Base-by-base conservation (phyloP, 2,329 filamentous ascomycete species). In the Clarireedia hainanense region DNA sequence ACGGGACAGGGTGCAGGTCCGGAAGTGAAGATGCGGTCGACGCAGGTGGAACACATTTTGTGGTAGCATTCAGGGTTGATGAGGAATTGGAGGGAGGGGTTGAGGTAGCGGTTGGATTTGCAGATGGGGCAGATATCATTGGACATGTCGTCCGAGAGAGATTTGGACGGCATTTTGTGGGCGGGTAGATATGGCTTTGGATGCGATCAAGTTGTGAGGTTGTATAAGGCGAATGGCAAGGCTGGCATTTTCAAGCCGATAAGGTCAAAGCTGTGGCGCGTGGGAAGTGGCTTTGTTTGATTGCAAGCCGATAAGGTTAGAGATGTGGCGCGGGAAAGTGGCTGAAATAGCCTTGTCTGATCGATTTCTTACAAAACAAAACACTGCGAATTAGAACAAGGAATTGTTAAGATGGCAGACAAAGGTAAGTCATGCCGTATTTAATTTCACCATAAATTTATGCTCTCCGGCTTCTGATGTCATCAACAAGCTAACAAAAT, bases 21-120 rank as follows among this genome's bases (percentile, higher is more conserved):
- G 55, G 89, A 85, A 37, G 87, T 88, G 79, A 97, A 99, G 65
- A 97, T 89, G 55, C 92, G 88, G 72, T 92, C 88, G 43, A 97
- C 91, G 75, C 94, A 99, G 56, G 89, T 91, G 71, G 90, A 87
- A 77, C 94, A 99, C 89, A 99, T 97, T 64, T 90, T 90, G 78
- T 99, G 94, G 77, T 99, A 99, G 80, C 94, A 99, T 77, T 95
- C 91, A 7, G 92, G 90, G 71, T 97, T 96, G 75, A 99, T 91
- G 65, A 94, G 87, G 74, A 99, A 97, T 62, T 86, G 81, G 81
- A 99, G 91, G 74, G 91, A 86, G 59, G 85, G 85, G 76, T 96
- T 96, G 67, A 97, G 86, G 76, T 97, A 97, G 62, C 91, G 89
- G 58, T 89, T 89, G 58, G 91, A 95, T 75, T 96, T 96, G 86